Evolutionary conservation across 129 eudicot genomes (phyloP).

Genomic region (Lactuca saligna): DNA sequence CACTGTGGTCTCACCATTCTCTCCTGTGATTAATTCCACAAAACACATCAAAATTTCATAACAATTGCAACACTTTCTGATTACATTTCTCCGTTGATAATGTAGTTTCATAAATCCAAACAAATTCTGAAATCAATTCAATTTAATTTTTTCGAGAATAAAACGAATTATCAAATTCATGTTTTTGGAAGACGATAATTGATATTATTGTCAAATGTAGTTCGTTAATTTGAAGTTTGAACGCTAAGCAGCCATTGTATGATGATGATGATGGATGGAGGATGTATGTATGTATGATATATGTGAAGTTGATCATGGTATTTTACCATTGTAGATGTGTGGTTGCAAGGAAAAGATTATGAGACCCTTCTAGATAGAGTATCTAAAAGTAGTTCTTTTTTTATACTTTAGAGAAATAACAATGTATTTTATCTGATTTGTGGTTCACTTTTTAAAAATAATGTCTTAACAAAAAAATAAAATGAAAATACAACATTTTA

Average conservation of each 20-base stretch:
- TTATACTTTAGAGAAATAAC: not conserved
- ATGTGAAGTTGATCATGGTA: conserved; percentile 9
- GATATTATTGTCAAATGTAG: too few relatives aligned
- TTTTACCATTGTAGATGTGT: conserved; percentile 30
- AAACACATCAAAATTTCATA: not conserved
- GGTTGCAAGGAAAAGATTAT: conserved; percentile 22
- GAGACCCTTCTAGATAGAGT: conserved; percentile 15
- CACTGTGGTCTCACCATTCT: conserved; percentile 4
- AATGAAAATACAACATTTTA: too few relatives aligned
- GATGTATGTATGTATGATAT: conserved; percentile 20
- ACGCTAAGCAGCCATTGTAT: conserved; percentile 3
- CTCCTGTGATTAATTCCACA: not conserved
- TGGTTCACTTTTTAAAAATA: not conserved
- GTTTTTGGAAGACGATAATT: not conserved
- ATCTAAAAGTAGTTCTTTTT: conserved; percentile 6
- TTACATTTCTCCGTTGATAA: not conserved
- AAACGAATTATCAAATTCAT: not conserved
- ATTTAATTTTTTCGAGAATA: too few relatives aligned
- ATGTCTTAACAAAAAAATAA: too few relatives aligned
- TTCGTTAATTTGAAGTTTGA: not conserved
- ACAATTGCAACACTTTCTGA: not conserved
- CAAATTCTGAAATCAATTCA: not conserved
- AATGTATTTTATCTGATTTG: too few relatives aligned
- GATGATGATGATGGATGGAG: conserved; percentile 33
- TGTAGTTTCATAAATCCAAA: not conserved